Conservation (phyloP, 495 filamentous ascomycete species). For the Mytilinidion resinicola region DNA sequence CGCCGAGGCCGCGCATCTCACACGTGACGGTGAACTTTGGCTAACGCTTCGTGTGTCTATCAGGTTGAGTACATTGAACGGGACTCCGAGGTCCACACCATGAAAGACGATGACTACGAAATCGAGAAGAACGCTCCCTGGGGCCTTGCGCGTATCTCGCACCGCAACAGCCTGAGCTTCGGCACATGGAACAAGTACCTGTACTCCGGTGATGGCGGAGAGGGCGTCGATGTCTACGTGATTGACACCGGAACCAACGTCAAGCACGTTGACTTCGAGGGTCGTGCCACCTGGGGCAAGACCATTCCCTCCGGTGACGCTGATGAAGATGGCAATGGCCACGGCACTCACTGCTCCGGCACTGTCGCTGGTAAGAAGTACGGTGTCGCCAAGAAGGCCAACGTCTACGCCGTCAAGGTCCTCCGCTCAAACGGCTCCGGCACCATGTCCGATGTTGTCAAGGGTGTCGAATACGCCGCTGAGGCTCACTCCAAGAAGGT, state of each 20-base stretch:
- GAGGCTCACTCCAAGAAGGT: slow-evolving; percentile 67
- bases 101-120: slow-evolving; percentile 46
- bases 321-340: slow-evolving; percentile 93
- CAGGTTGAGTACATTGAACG: slow-evolving; percentile 96
- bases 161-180: slow-evolving; percentile 79
- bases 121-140: slow-evolving; percentile 90
- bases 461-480: slow-evolving; percentile 95
- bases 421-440: slow-evolving; percentile 95
- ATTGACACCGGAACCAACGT: slow-evolving; percentile 96
- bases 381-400: slow-evolving; percentile 98
- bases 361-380: slow-evolving; percentile 97
- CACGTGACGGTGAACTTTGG: not conserved
- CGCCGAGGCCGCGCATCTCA: slow-evolving; percentile 8
- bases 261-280: slow-evolving; percentile 94
- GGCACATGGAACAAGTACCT: slow-evolving; percentile 97
- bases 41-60: slow-evolving; percentile 18
- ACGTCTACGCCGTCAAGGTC: slow-evolving; percentile 95
- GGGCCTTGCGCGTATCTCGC: slow-evolving; percentile 96
- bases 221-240: slow-evolving; percentile 98
- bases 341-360: slow-evolving; percentile 99
- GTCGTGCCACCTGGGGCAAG: slow-evolving; percentile 92
- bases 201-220: slow-evolving; percentile 82
- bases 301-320: slow-evolving; percentile 80
- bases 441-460: slow-evolving; percentile 96
- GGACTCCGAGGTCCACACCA: slow-evolving; percentile 82